Conservation (phyloP, 2,329 filamentous ascomycete genomes). For the Phialophora tarda region DNA sequence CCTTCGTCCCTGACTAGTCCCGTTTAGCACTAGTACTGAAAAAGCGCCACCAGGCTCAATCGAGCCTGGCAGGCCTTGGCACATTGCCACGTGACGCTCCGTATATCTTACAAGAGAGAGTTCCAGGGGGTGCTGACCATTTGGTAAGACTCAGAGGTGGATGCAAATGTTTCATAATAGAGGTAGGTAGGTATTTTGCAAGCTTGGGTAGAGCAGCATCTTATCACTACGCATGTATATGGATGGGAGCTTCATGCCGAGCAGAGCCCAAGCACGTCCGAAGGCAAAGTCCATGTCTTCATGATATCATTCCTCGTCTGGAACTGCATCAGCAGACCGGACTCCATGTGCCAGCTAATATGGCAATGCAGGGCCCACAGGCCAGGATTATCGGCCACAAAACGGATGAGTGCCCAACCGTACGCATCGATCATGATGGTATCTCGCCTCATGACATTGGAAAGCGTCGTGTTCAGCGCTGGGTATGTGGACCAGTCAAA, state of each 20-base stretch:
- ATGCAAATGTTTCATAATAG: too few relatives aligned
- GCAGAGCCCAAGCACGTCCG: conserved; percentile 17
- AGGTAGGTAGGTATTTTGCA: not conserved
- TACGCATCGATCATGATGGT: conserved; percentile 45
- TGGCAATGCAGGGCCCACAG: conserved; percentile 49
- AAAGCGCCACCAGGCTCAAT: not conserved
- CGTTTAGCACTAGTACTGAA: not conserved
- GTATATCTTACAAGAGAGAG: too few relatives aligned
- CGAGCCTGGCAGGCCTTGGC: not conserved
- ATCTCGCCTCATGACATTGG: conserved; percentile 34
- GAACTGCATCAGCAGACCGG: conserved; percentile 40
- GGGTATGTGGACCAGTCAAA: conserved; percentile 45
- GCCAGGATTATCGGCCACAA: conserved; percentile 46
- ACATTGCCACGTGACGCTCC: too few relatives aligned
- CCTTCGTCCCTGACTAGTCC: conserved; percentile 6
- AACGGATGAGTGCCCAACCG: conserved; percentile 45
- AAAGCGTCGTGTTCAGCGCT: conserved; percentile 9
- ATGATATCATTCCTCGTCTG: conserved; percentile 20
- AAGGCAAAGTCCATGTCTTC: conserved; percentile 12
- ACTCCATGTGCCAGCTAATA: conserved; percentile 46
- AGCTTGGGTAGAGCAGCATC: not conserved
- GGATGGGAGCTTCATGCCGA: not conserved
- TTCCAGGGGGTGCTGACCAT: too few relatives aligned
- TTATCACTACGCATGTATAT: not conserved
- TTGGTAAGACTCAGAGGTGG: too few relatives aligned